phyloP scores from a whole-genome alignment of 1,139 yeast species.

The Hyphopichia khmerensis region DNA sequence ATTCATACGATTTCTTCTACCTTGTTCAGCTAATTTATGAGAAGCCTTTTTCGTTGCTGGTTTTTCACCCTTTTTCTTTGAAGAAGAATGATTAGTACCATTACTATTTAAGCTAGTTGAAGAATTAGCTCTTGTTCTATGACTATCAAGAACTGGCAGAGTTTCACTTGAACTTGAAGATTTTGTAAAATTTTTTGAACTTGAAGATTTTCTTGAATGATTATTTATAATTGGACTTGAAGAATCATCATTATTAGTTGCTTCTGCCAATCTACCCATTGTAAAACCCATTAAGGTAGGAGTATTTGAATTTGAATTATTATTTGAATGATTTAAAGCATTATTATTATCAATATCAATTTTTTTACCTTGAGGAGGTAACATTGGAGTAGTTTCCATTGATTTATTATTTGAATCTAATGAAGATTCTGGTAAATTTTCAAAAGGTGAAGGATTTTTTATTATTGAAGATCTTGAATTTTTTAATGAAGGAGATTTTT shows the following conservation, averaged over 20 bases:
- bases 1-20: constrained; percentile 90
- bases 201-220: neutral
- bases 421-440: constrained; percentile 38
- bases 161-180: constrained; percentile 18
- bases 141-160: constrained; percentile 11
- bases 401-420: constrained; percentile 16
- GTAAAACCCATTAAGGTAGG: constrained; percentile 46
- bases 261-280: constrained; percentile 48
- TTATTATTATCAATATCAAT: constrained; percentile 15
- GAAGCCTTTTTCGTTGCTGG: constrained; percentile 63
- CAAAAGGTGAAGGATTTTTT: constrained; percentile 20
- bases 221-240: constrained; percentile 4
- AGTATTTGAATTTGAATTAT: constrained; percentile 11
- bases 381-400: constrained; percentile 32
- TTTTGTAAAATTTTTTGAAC: constrained; percentile 9
- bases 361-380: constrained; percentile 37
- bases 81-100: constrained; percentile 3
- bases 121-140: constrained; percentile 4
- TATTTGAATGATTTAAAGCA: too few species aligned
- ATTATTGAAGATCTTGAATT: neutral
- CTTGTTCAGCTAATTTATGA: constrained; percentile 95
- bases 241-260: neutral
- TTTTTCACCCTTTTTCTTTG: constrained; percentile 18
- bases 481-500: constrained; percentile 19
- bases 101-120: constrained; percentile 1